These are phyloP conservation scores for Euphrasia confusa DNA, from an alignment of 257 asterid genomes.

Conservation along the genomic window DNA sequence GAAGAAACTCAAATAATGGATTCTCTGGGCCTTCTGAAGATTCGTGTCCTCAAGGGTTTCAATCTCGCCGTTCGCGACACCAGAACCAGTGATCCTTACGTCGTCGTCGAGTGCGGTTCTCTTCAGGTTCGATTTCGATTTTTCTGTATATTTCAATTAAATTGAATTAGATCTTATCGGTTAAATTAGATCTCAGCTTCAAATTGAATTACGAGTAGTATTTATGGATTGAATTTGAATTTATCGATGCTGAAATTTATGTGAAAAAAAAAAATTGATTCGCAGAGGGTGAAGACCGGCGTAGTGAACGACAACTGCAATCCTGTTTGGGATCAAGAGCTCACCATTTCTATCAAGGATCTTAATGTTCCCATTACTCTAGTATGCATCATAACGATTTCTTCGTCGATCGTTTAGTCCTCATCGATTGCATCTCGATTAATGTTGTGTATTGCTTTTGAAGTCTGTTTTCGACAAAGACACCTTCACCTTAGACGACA, in stretches of 20 bases:
- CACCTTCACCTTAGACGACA: constrained; percentile 65
- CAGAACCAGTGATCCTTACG: constrained; percentile 75
- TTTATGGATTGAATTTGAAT: too few relatives aligned
- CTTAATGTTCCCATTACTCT: constrained; percentile 47
- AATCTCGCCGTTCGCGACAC: constrained; percentile 92
- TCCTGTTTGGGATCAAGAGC: constrained; percentile 74
- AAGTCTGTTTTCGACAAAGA: constrained; percentile 80
- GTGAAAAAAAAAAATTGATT: background rate
- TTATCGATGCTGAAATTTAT: background rate
- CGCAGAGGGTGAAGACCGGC: constrained; percentile 67
- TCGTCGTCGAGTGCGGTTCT: constrained; percentile 35
- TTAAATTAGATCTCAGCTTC: background rate
- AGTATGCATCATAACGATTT: constrained; percentile 28
- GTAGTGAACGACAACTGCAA: constrained; percentile 60
- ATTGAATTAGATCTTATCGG: background rate
- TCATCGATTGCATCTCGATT: background rate
- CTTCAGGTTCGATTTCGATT: background rate
- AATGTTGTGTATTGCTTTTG: background rate
- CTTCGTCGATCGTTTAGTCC: background rate
- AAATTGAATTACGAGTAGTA: too few relatives aligned
- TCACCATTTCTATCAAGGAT: constrained; percentile 60
- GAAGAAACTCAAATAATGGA: constrained; percentile 12
- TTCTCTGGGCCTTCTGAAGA: constrained; percentile 62
- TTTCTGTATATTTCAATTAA: too few relatives aligned
- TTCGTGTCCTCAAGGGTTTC: constrained; percentile 60